Evolutionary conservation across 2,329 filamentous ascomycete species (phyloP), one percentile per base, ranked within the genome.

Genomic region (Thelonectria discophora): DNA sequence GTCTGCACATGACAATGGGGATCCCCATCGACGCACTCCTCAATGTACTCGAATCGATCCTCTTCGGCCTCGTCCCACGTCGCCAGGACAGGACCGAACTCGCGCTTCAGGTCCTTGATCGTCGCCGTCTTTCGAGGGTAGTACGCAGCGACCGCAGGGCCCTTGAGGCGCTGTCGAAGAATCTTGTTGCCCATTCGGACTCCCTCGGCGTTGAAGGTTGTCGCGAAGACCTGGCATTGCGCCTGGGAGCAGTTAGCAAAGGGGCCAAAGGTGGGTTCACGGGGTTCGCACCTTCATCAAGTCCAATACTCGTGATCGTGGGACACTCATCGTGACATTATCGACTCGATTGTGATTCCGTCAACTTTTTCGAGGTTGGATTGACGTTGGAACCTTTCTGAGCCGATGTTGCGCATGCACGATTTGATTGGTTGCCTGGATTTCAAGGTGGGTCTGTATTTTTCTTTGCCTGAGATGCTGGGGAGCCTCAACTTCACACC

Each of bases 171-270:
- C 77, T 97, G 91, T 73, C 94, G 92, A 62, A 99, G 84, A 76
- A 99, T 84, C 79, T 95, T 97, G 81, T 95, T 97, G 73, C 95
- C 95, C 69, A 92, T 87, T 64, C 95, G 92, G 64, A 90, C 78
- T 69, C 88, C 83, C 57, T 92, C 85, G 24, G 95, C 95, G 79
- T 99, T 99, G 83, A 89, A 98, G 55, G 90, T 94, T 52, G 91
- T 92, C 73, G 89, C 90, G 83, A 98, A 99, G 81, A 98, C 87
- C 76, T 89, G 88, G 84, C 93, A 97, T 90, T 94, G 93, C 74
- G 87, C 86, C 94, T 97, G 71, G 43, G 1, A 11, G 18, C 5
- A 27, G 63, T 77, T 46, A 79, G 72, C 43, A 55, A 45, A 32
- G 47, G 24, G 2, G 24, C 34, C 34, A 0, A 5, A 53, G 24